Conservation (phyloP, 2,329 filamentous ascomycete genomes). For the Xylaria sp. region DNA sequence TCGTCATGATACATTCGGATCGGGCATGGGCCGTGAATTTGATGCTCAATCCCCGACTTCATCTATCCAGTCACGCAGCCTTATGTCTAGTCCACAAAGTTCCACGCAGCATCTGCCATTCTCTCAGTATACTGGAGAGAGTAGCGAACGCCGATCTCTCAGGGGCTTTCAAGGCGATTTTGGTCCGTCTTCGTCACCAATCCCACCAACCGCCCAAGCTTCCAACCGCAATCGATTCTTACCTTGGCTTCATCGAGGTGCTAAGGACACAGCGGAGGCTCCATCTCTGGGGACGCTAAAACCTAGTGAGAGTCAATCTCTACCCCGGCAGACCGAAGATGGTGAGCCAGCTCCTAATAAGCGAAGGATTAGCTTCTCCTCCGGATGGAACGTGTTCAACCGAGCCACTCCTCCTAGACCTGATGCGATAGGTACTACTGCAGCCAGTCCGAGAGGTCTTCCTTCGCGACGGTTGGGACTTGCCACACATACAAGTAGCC, state of each 20-base stretch:
- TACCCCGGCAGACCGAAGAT: constrained; percentile 72
- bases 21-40: constrained; percentile 52
- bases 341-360: constrained; percentile 62
- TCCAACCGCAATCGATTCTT: constrained; percentile 64
- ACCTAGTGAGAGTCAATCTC: constrained; percentile 78
- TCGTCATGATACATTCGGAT: constrained; percentile 53
- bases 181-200: constrained; percentile 56
- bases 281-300: constrained; percentile 76
- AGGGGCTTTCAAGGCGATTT: constrained; percentile 48
- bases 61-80: constrained; percentile 65
- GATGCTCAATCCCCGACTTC: constrained; percentile 71
- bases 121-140: constrained; percentile 59
- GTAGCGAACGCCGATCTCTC: constrained; percentile 58
- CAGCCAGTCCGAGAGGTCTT: constrained; percentile 44
- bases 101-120: constrained; percentile 70
- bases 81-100: constrained; percentile 70
- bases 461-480: constrained; percentile 45
- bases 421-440: constrained; percentile 55
- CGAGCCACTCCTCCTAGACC: constrained; percentile 57
- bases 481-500: constrained; percentile 58
- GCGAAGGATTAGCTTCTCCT: constrained; percentile 67
- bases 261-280: constrained; percentile 69
- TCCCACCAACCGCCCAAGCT: constrained; percentile 49
- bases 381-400: constrained; percentile 68
- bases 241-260: constrained; percentile 68